phyloP scores from a whole-genome alignment of 2,329 filamentous ascomycete genomes.

The Fusarium sp. region DNA sequence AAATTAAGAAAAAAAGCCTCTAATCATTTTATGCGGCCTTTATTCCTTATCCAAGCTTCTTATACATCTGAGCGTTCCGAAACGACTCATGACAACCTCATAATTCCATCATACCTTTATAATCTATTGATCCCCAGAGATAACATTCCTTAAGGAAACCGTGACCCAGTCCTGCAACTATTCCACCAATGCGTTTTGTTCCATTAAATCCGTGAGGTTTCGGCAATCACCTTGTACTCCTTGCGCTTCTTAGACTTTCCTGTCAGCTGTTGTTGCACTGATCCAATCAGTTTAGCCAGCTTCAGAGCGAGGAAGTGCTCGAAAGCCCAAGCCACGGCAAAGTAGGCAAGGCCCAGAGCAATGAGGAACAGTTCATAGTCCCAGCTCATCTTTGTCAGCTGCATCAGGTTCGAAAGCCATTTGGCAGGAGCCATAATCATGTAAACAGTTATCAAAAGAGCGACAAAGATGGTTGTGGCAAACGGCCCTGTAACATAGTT shows the following conservation, averaged over 20 bases:
- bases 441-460: conserved; percentile 79
- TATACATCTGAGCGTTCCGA: not conserved
- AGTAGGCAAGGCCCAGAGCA: conserved; percentile 77
- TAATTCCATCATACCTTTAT: not conserved
- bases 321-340: conserved; percentile 77
- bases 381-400: conserved; percentile 82
- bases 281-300: conserved; percentile 78
- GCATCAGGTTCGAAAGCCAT: conserved; percentile 83
- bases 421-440: conserved; percentile 84
- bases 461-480: conserved; percentile 79
- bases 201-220: conserved; percentile 60
- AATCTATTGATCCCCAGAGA: conserved; percentile 2
- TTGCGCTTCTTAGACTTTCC: conserved; percentile 83
- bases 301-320: conserved; percentile 80
- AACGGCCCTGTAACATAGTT: conserved; percentile 77
- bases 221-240: conserved; percentile 85
- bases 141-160: not conserved
- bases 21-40: not conserved
- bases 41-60: conserved; percentile 3
- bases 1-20: not conserved
- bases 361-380: conserved; percentile 83
- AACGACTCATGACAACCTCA: not conserved
- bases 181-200: not conserved
- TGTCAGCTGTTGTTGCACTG: conserved; percentile 70
- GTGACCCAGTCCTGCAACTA: not conserved